Evolutionary conservation across 805 yeast genomes (phyloP), one percentile per base, ranked within the genome.

Genomic region (Isabelozyma gotoi): DNA sequence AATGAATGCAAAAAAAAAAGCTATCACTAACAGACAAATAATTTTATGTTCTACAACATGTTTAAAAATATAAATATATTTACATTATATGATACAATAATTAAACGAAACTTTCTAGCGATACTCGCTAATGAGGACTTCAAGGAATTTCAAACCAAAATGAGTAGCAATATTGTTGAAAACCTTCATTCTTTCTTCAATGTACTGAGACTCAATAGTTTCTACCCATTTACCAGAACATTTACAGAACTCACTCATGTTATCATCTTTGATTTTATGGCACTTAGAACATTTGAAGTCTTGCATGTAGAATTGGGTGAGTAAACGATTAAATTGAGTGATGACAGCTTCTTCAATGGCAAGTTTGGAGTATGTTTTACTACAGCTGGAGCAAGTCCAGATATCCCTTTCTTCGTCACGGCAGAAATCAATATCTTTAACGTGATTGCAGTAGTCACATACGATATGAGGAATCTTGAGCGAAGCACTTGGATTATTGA

Each of bases 171-270:
- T 82, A 45, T 78, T 81, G 17, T 67, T 67, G 59, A 76, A 88
- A 0, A 81, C 73, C 5, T 57, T 60, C 3, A 83, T 54, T 40
- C 72, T 71, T 40, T 67, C 65, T 14, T 69, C 62, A 6, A 89
- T 56, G 0, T 72, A 76, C 4, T 57, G 64, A 39, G 68, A 67
- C 4, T 71, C 57, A 16, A 82, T 60, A 0, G 87, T 80, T 38
- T 80, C 83, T 3, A 63, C 69, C 96, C 96, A 90, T 12, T 65
- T 60, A 7, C 99, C 99, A 0, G 99, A 92, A 60, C 99, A 94
- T 16, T 78, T 65, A 63, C 99, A 95, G 60, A 81, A 81, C 21
- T 72, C 72, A 24, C 89, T 77, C 77, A 94, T 73, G 48, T 84
- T 83, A 52, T 80, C 84, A 29, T 78, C 81, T 53, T 81, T 80